Conservation (phyloP, 2,329 filamentous ascomycete species). For the Colletotrichum echinochloae region DNA sequence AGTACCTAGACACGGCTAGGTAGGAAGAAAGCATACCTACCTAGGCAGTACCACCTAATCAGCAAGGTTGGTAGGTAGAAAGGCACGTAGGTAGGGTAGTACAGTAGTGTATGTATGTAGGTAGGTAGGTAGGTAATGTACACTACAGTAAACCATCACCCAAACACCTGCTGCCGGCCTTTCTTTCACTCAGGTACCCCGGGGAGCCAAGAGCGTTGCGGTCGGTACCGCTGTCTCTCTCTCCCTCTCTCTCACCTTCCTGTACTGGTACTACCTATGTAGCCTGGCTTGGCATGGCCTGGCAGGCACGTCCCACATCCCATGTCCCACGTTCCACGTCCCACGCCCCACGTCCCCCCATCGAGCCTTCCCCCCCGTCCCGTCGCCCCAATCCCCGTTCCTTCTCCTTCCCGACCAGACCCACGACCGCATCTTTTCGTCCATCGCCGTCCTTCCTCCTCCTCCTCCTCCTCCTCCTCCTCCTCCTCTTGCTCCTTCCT, state of each 20-base stretch:
- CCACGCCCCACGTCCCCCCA: constrained; percentile 16
- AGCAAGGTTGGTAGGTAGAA: neutral
- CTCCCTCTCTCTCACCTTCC: no score
- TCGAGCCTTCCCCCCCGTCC: constrained; percentile 18
- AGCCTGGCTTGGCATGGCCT: neutral
- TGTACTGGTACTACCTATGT: no score
- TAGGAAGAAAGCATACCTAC: no score
- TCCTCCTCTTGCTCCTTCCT: neutral
- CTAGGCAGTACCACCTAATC: neutral
- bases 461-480: neutral
- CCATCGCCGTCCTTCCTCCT: constrained; percentile 4
- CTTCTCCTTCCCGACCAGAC: constrained; percentile 7
- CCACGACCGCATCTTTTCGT: constrained; percentile 37
- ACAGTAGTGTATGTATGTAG: no score
- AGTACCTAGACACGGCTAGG: no score
- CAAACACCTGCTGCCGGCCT: neutral
- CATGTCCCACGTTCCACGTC: constrained; percentile 24
- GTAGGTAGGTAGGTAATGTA: neutral
- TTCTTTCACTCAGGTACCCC: no score
- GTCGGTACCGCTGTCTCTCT: neutral
- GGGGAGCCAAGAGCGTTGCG: no score
- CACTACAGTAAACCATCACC: neutral
- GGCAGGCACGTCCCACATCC: constrained; percentile 22
- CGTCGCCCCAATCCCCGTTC: constrained; percentile 21
- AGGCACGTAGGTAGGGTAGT: no score